Evolutionary conservation across 1,139 yeast genomes (phyloP), one percentile per base, ranked within the genome.

Genomic region (Yamadazyma aaseri): DNA sequence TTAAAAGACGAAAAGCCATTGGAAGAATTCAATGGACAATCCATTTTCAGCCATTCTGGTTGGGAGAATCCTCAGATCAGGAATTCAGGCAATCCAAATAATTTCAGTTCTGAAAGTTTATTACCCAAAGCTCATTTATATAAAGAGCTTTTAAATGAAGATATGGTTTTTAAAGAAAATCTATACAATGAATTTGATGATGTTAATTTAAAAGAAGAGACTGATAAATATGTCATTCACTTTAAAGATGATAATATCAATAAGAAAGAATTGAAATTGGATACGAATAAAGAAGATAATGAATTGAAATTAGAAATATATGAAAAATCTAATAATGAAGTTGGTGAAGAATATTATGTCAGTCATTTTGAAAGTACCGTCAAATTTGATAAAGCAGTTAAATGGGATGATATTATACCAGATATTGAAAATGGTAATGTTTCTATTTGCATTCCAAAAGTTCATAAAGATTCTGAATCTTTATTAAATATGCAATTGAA

Each of bases 361-460:
- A 46, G 50, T 25, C 46, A 48, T 26, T 56, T 46, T 35, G 52
- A 50, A 37, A 55, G 53, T 33, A 45, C 47, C 17, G 42, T 56
- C 18, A 47, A 40, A 12, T 58, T 59, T 36, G 58, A 51, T 9
- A 55, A 56, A 38, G 40, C 53, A 4, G 55, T 58, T 11, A 48
- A 49, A 21, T 41, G 44, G 17, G 53, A 50, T 29, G 53, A 49
- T 9, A 53, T 57, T 20, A 39, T 45, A 20, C 59, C 58, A 10
- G 54, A 51, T 26, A 43, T 47, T 23, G 39, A 46, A 11, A 45
- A 47, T 10, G 51, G 50, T 11, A 44, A 48, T 12, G 46, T 58
- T 20, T 39, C 47, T 11, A 48, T 58, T 32, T 34, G 37, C 5
- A 47, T 58, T 27, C 63, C 64, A 23, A 58, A 58, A 35, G 49